These are phyloP conservation scores for Plasmodium malariae DNA, from an alignment of 169 alveolate species.

Conservation along the genomic window DNA sequence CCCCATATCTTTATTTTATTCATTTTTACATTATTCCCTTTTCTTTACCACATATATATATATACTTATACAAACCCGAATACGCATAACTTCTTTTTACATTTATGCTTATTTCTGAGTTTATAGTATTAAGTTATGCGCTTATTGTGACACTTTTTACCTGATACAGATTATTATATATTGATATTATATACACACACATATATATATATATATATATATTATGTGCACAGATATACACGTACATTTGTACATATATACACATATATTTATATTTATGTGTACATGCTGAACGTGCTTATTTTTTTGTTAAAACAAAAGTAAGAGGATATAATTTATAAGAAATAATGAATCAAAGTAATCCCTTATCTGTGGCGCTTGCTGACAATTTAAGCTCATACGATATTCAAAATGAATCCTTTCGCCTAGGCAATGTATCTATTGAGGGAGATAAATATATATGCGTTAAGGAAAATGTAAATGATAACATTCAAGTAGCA, in stretches of 20 bases:
- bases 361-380: constrained; percentile 80
- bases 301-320: neutral
- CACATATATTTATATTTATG: constrained; percentile 2
- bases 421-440: constrained; percentile 82
- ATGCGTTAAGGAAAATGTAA: constrained; percentile 80
- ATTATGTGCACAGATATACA: neutral
- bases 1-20: no score
- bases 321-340: constrained; percentile 6
- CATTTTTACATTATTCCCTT: no score
- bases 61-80: no score
- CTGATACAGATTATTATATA: neutral
- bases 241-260: neutral
- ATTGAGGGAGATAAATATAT: constrained; percentile 79
- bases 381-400: constrained; percentile 79
- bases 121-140: no score
- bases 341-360: constrained; percentile 77
- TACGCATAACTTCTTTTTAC: no score
- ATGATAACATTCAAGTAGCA: constrained; percentile 80
- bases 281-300: neutral
- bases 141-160: neutral
- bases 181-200: constrained; percentile 4
- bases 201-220: neutral
- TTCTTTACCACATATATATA: no score
- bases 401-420: constrained; percentile 77
- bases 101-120: no score